Evolutionary conservation across 148 eudicot species (phyloP).

Genomic region (Pouteria glomerata): DNA sequence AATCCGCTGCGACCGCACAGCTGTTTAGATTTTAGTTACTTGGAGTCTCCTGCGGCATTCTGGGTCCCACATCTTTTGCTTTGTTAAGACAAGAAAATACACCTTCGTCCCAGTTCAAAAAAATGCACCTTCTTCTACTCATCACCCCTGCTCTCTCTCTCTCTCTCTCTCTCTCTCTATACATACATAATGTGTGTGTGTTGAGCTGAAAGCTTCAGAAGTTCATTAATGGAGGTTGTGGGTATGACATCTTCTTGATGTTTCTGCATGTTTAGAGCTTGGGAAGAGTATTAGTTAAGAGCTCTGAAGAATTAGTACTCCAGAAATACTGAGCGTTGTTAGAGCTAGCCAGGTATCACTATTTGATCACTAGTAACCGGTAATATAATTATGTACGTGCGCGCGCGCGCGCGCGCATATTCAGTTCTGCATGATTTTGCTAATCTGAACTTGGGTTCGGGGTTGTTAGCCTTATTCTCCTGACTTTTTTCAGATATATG

Average conservation of each 20-base stretch:
- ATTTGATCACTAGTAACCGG: too few species aligned
- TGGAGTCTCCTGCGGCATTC: not conserved
- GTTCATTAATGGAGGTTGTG: slow-evolving; percentile 3
- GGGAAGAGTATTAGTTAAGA: too few species aligned
- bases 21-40: not conserved
- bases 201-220: not conserved
- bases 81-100: not conserved
- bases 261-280: too few species aligned
- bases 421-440: not conserved
- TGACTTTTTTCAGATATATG: not conserved
- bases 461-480: not conserved
- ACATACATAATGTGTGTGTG: not conserved
- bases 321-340: not conserved
- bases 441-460: not conserved
- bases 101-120: not conserved
- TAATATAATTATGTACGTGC: too few species aligned
- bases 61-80: not conserved
- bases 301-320: not conserved
- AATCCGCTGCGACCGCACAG: too few species aligned
- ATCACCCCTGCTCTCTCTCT: not conserved
- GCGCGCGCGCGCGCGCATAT: too few species aligned
- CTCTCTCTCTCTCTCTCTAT: not conserved
- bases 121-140: not conserved
- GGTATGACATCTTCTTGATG: not conserved
- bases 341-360: too few species aligned